Percentiles rank a stretch among this genome's conserved stretches.
These are phyloP conservation scores for Wakefieldia striispora DNA, from an alignment of 768 basidiomycete genomes.

Conservation along the genomic window DNA sequence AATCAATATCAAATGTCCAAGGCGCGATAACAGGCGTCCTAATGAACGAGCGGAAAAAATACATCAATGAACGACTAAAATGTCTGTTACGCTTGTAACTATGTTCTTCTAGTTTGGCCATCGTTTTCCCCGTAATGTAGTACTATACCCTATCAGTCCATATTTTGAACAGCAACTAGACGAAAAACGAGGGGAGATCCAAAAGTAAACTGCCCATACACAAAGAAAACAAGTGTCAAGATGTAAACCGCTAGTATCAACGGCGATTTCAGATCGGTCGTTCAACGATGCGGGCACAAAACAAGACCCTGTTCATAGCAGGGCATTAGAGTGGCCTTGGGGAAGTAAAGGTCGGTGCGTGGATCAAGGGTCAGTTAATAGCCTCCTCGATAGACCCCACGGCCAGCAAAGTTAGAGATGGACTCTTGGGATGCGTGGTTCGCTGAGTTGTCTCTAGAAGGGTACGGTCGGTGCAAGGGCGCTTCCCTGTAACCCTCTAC, in stretches of 20 bases:
- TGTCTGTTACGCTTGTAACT: too few relatives aligned
- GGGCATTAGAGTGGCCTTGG: constrained; percentile 7
- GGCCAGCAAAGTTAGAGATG: constrained; percentile 28
- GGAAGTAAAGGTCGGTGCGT: neutral
- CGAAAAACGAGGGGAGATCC: neutral
- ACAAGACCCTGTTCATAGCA: constrained; percentile 16
- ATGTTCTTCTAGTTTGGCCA: too few relatives aligned
- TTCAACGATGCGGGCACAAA: neutral
- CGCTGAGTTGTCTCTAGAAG: constrained; percentile 15
- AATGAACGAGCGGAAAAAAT: too few relatives aligned
- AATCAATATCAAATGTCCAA: too few relatives aligned
- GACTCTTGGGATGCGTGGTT: constrained; percentile 18
- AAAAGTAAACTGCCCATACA: constrained; percentile 9
- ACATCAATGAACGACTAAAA: too few relatives aligned
- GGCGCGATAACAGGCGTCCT: too few relatives aligned
- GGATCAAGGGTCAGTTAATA: constrained; percentile 2
- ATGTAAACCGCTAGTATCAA: constrained; percentile 2
- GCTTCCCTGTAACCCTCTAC: constrained; percentile 51
- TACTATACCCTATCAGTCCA: neutral
- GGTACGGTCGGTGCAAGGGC: constrained; percentile 58
- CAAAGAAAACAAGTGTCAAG: constrained; percentile 1
- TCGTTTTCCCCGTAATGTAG: constrained; percentile 7
- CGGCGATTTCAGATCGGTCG: constrained; percentile 5
- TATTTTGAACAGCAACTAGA: neutral
- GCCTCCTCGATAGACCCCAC: constrained; percentile 28